Base-by-base conservation (phyloP, 306 rosid species). In the Cucumis cinereus region DNA sequence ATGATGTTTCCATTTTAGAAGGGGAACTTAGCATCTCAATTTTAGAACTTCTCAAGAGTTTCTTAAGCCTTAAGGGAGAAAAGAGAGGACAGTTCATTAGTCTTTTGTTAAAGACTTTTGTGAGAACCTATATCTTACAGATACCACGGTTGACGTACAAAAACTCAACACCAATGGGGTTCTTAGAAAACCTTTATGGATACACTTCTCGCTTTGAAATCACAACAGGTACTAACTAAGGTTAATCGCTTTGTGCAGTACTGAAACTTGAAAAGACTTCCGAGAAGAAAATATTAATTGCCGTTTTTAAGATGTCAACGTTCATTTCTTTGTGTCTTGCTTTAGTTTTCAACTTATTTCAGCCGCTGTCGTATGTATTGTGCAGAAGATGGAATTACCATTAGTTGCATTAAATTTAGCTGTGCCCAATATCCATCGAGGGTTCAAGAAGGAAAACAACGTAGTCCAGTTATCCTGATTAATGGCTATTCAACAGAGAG, bases 401-500 rank as follows among this genome's bases (percentile, higher is more conserved):
- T 82, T 71, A 53, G 80, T 70, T 79, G 83, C 75, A 70, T 36
- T 24, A 79, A 79, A 35, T 79, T 81, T 77, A 82, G 58, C 43
- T 54, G 78, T 66, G 14, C 45, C 73, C 72, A 43, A 60, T 17
- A 59, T 71, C 26, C 77, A 56, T 72, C 64, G 17, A 40, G 24
- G 15, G 53, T 69, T 70, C 53, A 60, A 22, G 78, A 24, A 79
- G 53, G 55, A 26, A 64, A 69, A 54, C 70, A 68, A 61, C 75
- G 7, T 28, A 52, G 61, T 33, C 85, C 85, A 41, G 80, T 82
- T 79, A 82, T 82, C n/a, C 82, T 82, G 45, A 77, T 82, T 28
- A 82, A 76, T 62, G 85, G 81, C 61, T 76, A 79, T 70, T 79
- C 85, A 53, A 59, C 83, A 16, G 83, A 82, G 63, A 75, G 78